Base-by-base conservation (phyloP, 352 stramenopile genomes). In the Elongisporangium anandrum region DNA sequence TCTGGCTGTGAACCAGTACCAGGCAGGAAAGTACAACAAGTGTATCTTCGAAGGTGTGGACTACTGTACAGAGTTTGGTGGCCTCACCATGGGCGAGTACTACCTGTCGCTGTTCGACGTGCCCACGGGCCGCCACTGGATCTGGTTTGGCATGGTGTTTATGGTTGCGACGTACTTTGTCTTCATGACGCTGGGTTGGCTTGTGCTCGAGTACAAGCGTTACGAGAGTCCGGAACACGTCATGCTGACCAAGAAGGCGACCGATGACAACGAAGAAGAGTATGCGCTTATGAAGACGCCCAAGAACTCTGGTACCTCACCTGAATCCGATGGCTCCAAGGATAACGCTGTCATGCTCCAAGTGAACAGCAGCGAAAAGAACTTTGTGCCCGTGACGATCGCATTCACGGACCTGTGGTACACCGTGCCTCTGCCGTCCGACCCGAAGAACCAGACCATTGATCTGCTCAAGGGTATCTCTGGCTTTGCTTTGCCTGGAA, bases 401-500 rank as follows among this genome's bases (percentile, higher is more conserved):
- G 68, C 64, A 4, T 76, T 69, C 50, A 65, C 64, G 20, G 57
- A 79, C 15, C 29, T 79, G n/a, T 73, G 64, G 63, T 79, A 79
- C 49, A 57, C 60, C 0, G 72, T 81, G 4, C 53, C 66, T 16
- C 41, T 58, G 19, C 69, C 72, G 2, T 60, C 59, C 22, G 67
- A 75, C 34, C 65, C 49, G 6, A 64, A 68, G 29, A 57, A 61
- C 13, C 17, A 39, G 29, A 54, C 50, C 4, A 20, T 72, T 12
- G 53, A 72, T 38, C 50, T 90, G 4, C 70, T 90, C 16, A 66
- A 69, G 17, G 54, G 65, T 45, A 64, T 90, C 38, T 70, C 59
- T 12, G 79, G 76, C 34, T 71, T 64, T 23, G 68, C 71, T 2
- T 1, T 64, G 0, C 78, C 75, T 1, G 76, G 79, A 0, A 66